Conservation (phyloP, 192 early-diverging fungal genomes). For the Gonapodya prolifera region DNA sequence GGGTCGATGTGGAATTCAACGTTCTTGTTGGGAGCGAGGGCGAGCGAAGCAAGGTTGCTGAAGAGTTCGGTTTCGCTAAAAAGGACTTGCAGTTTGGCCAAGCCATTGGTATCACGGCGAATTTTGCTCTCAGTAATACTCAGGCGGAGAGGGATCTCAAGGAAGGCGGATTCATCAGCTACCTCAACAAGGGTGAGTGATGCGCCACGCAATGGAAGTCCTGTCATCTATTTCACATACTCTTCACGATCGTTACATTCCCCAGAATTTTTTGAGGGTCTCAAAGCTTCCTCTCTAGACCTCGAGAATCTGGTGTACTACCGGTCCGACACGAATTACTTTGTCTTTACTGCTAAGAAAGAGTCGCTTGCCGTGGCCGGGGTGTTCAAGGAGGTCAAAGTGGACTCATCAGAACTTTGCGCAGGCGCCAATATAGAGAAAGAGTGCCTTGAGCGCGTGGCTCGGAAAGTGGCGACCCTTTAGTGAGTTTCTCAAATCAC, state of each 20-base stretch:
- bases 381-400: background rate
- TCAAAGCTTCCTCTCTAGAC: background rate
- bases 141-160: background rate
- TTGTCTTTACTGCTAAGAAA: background rate
- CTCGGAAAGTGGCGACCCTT: background rate
- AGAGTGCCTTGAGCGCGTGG: background rate
- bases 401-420: background rate
- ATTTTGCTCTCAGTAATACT: background rate
- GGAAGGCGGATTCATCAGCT: background rate
- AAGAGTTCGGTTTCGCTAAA: background rate
- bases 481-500: background rate
- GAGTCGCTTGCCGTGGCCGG: background rate
- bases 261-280: background rate
- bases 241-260: too few species aligned
- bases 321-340: background rate
- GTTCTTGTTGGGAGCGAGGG: background rate
- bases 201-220: background rate
- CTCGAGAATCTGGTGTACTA: slow-evolving; percentile 5
- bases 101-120: slow-evolving; percentile 1
- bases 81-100: background rate
- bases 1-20: background rate
- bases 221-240: too few species aligned
- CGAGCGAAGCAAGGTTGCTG: background rate
- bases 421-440: background rate
- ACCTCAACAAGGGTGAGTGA: background rate